phyloP scores from a whole-genome alignment of 225 moss, liverwort and hornwort species.

The Takakia lepidozioides region DNA sequence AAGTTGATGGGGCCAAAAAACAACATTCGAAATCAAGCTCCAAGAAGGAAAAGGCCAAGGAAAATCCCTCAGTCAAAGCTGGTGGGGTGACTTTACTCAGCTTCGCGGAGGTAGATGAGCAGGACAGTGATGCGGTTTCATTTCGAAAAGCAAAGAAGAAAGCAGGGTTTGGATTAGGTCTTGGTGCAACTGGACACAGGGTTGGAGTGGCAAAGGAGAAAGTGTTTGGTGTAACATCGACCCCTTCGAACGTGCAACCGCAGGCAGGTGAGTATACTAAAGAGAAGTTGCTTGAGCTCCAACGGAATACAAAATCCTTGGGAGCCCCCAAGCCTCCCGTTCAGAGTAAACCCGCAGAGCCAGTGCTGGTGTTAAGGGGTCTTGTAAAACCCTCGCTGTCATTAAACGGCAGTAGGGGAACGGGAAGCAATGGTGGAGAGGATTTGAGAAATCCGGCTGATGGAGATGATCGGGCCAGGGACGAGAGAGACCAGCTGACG shows the following conservation, averaged over 20 bases:
- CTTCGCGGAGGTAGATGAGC: slow-evolving; percentile 49
- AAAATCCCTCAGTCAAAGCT: slow-evolving; percentile 26
- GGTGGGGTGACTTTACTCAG: slow-evolving; percentile 35
- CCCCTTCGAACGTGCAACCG: slow-evolving; percentile 73
- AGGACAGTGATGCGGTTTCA: slow-evolving; percentile 18
- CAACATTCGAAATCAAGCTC: slow-evolving; percentile 24
- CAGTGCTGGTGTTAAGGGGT: slow-evolving; percentile 88
- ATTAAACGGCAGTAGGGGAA: slow-evolving; percentile 9
- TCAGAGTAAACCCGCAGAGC: slow-evolving; percentile 57
- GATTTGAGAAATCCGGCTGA: too few species aligned
- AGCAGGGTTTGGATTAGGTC: slow-evolving; percentile 50
- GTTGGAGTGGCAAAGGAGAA: slow-evolving; percentile 74
- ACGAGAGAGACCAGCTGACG: slow-evolving; percentile 35
- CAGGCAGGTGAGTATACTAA: slow-evolving; percentile 91
- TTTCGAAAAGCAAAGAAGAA: slow-evolving; percentile 33
- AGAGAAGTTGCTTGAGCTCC: slow-evolving; percentile 87
- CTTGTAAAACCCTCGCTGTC: slow-evolving; percentile 60
- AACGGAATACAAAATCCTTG: slow-evolving; percentile 72
- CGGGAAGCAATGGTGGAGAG: slow-evolving; percentile 19
- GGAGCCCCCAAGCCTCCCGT: slow-evolving; percentile 53
- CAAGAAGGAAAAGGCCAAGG: slow-evolving; percentile 39
- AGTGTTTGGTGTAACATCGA: slow-evolving; percentile 15
- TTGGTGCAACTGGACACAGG: slow-evolving; percentile 45
- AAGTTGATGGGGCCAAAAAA: slow-evolving; percentile 29
- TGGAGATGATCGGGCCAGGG: slow-evolving; percentile 24